Evolutionary conservation across 129 eudicot genomes (phyloP).

Genomic region (Cynara cardunculus): DNA sequence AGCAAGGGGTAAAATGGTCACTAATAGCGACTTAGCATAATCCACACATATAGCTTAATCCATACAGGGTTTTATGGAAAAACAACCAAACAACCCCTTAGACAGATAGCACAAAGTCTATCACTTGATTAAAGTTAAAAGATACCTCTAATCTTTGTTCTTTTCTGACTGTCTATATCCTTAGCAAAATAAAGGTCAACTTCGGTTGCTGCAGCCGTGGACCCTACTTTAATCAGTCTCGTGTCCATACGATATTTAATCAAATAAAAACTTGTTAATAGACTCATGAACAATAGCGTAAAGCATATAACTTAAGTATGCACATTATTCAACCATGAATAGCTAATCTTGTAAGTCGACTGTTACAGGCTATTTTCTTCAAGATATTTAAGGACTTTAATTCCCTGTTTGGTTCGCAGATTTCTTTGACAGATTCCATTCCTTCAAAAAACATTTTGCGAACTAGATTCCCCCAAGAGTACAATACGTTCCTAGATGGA

Average conservation of each 20-base stretch:
- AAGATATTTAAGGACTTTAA: neutral
- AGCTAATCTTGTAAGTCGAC: slow-evolving; percentile 12
- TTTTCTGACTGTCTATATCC: slow-evolving; percentile 5
- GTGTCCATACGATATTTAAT: slow-evolving; percentile 2
- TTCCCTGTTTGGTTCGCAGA: neutral
- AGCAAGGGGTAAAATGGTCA: neutral
- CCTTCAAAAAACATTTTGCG: neutral
- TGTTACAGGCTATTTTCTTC: neutral
- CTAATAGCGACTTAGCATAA: neutral
- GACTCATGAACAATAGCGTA: neutral
- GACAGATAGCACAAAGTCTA: too few species aligned
- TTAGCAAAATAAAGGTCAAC: slow-evolving; percentile 8
- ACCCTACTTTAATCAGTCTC: slow-evolving; percentile 14
- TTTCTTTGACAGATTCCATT: neutral
- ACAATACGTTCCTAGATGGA: slow-evolving; percentile 18
- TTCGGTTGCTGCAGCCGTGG: slow-evolving; percentile 18
- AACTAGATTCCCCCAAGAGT: neutral
- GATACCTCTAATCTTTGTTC: neutral
- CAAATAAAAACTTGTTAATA: slow-evolving; percentile 1
- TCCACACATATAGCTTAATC: neutral
- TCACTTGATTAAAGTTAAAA: neutral
- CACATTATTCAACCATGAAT: slow-evolving; percentile 6
- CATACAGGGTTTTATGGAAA: neutral
- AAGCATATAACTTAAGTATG: slow-evolving; percentile 5
- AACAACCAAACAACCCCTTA: neutral